phyloP scores from a whole-genome alignment of 1,284 basidiomycete species.

The Athelia psychrophila region DNA sequence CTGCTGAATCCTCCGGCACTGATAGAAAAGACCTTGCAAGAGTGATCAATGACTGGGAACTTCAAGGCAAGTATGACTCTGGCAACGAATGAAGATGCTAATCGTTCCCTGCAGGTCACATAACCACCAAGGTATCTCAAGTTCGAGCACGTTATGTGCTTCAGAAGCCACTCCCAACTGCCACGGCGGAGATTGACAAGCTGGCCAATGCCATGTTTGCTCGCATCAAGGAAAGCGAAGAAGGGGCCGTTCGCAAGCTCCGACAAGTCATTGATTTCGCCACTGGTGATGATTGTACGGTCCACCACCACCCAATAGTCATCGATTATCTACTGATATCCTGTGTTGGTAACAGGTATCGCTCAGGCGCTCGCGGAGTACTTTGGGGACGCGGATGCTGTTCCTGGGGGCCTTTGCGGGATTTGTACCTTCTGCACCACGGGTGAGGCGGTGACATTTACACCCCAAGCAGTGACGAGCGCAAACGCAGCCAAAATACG shows the following conservation, averaged over 20 bases:
- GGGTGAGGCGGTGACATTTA: slow-evolving; percentile 35
- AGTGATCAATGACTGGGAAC: slow-evolving; percentile 37
- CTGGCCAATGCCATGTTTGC: slow-evolving; percentile 34
- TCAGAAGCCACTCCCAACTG: slow-evolving; percentile 35
- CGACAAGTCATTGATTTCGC: slow-evolving; percentile 40
- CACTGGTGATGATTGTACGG: slow-evolving; percentile 42
- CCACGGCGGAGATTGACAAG: slow-evolving; percentile 28
- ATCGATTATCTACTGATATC: background rate
- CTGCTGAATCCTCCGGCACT: slow-evolving; percentile 25
- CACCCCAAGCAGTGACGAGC: slow-evolving; percentile 19
- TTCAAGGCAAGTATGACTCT: slow-evolving; percentile 3
- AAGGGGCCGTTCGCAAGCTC: slow-evolving; percentile 40
- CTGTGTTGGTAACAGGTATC: slow-evolving; percentile 31
- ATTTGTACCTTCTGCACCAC: slow-evolving; percentile 43
- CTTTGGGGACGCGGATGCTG: slow-evolving; percentile 43
- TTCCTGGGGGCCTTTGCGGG: slow-evolving; percentile 40
- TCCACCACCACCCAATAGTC: background rate
- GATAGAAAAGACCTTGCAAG: slow-evolving; percentile 33
- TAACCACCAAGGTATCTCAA: slow-evolving; percentile 38
- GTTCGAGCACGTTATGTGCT: slow-evolving; percentile 39
- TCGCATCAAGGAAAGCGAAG: slow-evolving; percentile 39
- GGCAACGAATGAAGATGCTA: no score
- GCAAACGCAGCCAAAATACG: slow-evolving; percentile 30
- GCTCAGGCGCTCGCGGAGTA: slow-evolving; percentile 41
- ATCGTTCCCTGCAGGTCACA: slow-evolving; percentile 21